A percentile compares a stretch with the other conserved stretches of the same genome.
Conservation (phyloP, 225 moss, liverwort and hornwort species). For the Pleurozium schreberi region DNA sequence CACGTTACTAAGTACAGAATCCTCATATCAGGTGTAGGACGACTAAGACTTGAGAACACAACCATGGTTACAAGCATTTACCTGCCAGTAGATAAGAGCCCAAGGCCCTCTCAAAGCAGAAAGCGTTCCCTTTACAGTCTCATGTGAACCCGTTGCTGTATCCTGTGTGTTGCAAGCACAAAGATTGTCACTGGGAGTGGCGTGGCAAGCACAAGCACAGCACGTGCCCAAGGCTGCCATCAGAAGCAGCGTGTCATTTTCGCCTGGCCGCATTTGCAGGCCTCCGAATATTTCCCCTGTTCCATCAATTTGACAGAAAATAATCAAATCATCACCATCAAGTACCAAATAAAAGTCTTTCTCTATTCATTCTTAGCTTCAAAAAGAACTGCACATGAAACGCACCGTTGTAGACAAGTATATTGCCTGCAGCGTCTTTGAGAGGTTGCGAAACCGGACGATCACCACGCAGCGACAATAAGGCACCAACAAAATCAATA, state of each 20-base stretch:
- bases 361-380: background rate
- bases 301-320: constrained; percentile 1
- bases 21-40: background rate
- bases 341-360: background rate
- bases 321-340: background rate
- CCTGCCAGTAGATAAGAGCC: constrained; percentile 98
- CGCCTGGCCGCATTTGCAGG: constrained; percentile 36
- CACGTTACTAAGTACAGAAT: background rate
- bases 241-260: constrained; percentile 59
- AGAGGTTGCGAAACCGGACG: constrained; percentile 62
- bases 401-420: constrained; percentile 83
- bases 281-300: constrained; percentile 90
- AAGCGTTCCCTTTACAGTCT: constrained; percentile 46
- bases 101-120: constrained; percentile 84
- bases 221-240: constrained; percentile 26
- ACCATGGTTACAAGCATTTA: background rate
- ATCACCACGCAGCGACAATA: constrained; percentile 73
- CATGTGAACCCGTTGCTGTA: constrained; percentile 7
- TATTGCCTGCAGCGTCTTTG: constrained; percentile 49
- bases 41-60: background rate
- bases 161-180: constrained; percentile 29
- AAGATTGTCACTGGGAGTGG: background rate
- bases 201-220: constrained; percentile 35
- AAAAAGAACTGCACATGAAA: background rate
- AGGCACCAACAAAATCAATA: constrained; percentile 68